phyloP scores from a whole-genome alignment of 163 green algal species.

The Prototheca cutis region DNA sequence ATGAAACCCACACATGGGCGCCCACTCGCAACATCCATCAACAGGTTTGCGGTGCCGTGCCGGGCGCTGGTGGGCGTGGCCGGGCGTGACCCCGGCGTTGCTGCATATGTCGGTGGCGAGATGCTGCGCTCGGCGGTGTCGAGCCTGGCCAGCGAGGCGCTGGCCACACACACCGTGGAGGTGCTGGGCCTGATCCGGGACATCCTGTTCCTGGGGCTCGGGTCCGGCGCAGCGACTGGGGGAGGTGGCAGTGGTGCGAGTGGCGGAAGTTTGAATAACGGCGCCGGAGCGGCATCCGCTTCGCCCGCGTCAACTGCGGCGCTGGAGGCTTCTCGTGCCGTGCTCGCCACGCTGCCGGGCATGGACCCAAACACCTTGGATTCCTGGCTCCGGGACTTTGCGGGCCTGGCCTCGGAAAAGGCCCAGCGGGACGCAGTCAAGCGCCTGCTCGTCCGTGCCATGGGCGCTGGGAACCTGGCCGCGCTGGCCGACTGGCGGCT shows the following conservation, averaged over 20 bases:
- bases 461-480: constrained; percentile 5
- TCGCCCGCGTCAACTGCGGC: no score
- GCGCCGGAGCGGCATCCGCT: no score
- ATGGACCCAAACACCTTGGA: constrained; percentile 15
- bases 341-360: constrained; percentile 41
- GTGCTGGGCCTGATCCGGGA: constrained; percentile 44
- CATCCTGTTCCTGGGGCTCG: constrained; percentile 36
- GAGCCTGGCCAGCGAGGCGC: constrained; percentile 18
- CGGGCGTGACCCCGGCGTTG: constrained; percentile 14
- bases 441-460: constrained; percentile 14
- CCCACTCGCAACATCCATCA: no score
- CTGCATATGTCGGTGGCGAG: constrained; percentile 38
- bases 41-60: no score
- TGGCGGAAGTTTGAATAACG: no score
- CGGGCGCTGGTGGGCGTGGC: constrained; percentile 23
- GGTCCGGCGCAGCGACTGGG: background rate
- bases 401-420: constrained; percentile 42
- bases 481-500: constrained; percentile 27
- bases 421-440: constrained; percentile 50
- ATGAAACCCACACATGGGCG: no score
- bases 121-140: constrained; percentile 34
- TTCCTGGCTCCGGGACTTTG: constrained; percentile 11
- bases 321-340: background rate
- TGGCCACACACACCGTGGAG: constrained; percentile 43
- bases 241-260: no score